A percentile compares a stretch with the other conserved stretches of the same genome.
phyloP scores from a whole-genome alignment of 2,329 filamentous ascomycete genomes.

The Tolypocladium endophyticum region DNA sequence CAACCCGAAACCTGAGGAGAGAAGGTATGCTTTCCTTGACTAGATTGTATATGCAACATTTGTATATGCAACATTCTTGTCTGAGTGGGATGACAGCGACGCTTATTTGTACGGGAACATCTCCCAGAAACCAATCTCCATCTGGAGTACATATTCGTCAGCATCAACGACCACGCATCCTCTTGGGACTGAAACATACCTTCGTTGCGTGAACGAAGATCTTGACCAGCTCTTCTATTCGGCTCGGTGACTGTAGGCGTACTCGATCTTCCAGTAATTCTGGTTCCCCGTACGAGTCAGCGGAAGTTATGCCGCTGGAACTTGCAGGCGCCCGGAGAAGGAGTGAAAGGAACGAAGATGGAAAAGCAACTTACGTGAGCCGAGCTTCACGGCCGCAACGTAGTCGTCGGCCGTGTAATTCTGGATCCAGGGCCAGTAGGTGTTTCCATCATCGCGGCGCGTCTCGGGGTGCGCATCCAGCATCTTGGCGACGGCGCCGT shows the following conservation, averaged over 20 bases:
- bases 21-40: background rate
- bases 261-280: conserved; percentile 69
- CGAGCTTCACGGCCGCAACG: conserved; percentile 56
- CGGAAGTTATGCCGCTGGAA: background rate
- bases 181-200: conserved; percentile 33
- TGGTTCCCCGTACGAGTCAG: conserved; percentile 16
- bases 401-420: conserved; percentile 83
- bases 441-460: conserved; percentile 48
- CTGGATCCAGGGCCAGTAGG: conserved; percentile 84
- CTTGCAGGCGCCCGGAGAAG: background rate
- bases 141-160: conserved; percentile 18
- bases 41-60: background rate
- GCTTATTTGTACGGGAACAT: conserved; percentile 30
- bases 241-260: conserved; percentile 57
- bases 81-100: background rate
- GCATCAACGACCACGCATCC: background rate
- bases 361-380: conserved; percentile 46
- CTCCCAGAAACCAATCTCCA: conserved; percentile 46
- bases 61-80: background rate
- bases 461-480: conserved; percentile 55
- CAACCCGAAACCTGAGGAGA: background rate
- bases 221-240: conserved; percentile 71
- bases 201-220: conserved; percentile 85
- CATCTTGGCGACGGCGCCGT: conserved; percentile 66
- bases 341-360: background rate